Percentiles rank a stretch among this genome's conserved stretches.
These are phyloP conservation scores for Begonia masoniana DNA, from an alignment of 306 rosid genomes.

Conservation along the genomic window DNA sequence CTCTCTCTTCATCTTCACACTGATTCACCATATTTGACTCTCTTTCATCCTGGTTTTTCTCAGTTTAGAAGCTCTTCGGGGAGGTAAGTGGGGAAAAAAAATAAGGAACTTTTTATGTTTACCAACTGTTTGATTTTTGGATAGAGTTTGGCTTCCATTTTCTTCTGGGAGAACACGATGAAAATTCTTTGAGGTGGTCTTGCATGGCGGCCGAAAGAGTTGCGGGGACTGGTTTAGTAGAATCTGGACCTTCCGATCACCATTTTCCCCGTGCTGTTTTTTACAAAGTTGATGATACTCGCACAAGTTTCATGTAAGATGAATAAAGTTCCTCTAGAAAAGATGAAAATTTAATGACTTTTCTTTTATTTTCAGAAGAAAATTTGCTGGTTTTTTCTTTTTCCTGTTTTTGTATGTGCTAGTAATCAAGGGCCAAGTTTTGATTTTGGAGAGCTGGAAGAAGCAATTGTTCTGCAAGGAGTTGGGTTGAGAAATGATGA, in stretches of 20 bases:
- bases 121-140: not conserved
- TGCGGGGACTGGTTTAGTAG: not conserved
- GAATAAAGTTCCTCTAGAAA: not conserved
- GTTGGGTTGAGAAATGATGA: conserved; percentile 62
- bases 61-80: not conserved
- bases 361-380: not conserved
- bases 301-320: conserved; percentile 53
- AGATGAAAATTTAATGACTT: not conserved
- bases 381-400: conserved; percentile 3
- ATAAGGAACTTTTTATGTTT: not conserved
- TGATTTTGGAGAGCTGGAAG: conserved; percentile 91
- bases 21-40: not conserved
- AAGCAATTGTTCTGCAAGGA: conserved; percentile 77
- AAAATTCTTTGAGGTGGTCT: not conserved
- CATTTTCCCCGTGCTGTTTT: conserved; percentile 39
- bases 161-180: not conserved
- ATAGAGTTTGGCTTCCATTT: not conserved
- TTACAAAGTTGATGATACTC: conserved; percentile 42
- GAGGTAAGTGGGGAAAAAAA: too few relatives aligned
- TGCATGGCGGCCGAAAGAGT: not conserved
- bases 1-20: not conserved
- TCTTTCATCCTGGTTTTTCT: not conserved
- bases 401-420: conserved; percentile 16
- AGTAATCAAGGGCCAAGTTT: conserved; percentile 60
- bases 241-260: too few relatives aligned